Base-by-base conservation (phyloP, 371 early-diverging fungal species). In the Umbelopsis sp. region DNA sequence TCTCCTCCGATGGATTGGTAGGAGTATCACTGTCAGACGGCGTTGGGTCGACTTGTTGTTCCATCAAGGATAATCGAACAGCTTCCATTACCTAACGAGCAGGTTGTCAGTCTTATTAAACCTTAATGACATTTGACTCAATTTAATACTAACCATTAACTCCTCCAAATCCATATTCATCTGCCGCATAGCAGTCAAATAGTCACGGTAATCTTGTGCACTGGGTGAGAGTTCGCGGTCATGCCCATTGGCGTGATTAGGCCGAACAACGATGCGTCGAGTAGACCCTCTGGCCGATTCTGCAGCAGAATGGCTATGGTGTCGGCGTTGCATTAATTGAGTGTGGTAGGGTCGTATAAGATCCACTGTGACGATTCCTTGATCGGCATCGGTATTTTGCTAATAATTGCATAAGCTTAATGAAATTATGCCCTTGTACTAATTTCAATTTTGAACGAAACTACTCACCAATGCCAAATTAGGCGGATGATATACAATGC, bases 131-230 rank as follows among this genome's bases (percentile, higher is more conserved):
- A 41, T 41, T 41, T 41, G 12, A 12, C 41, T 41, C 41, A 41
- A 41, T 41, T 41, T 7, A 41, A 10, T 0, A 41, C 41, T 41
- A 7, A 97, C 80, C 95, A 97, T 90, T 76, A 93, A 75, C 72
- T 96, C 96, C 63, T 97, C 96, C 44, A 97, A 68, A 71, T 96
- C 94, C 68, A 86, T 89, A 69, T 87, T 93, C 86, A 89, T 88
- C 71, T 79, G 89, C 72, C 78, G 80, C 88, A 93, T 86, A 3
- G 88, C 93, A 10, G 76, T 35, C 20, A 89, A 65, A 53, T 87
- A 89, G 16, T 57, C 57, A 35, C 35, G 57, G 63, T 92, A 90
- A 68, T 92, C 90, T 6, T 76, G 77, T 10, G 76, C 74, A n/a
- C 74, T 77, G 22, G 84, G 74, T 22, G 82, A 74, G 8, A 76